These are phyloP conservation scores for Martensiomyces pterosporus DNA, from an alignment of 192 early-diverging fungal species.

Conservation along the genomic window DNA sequence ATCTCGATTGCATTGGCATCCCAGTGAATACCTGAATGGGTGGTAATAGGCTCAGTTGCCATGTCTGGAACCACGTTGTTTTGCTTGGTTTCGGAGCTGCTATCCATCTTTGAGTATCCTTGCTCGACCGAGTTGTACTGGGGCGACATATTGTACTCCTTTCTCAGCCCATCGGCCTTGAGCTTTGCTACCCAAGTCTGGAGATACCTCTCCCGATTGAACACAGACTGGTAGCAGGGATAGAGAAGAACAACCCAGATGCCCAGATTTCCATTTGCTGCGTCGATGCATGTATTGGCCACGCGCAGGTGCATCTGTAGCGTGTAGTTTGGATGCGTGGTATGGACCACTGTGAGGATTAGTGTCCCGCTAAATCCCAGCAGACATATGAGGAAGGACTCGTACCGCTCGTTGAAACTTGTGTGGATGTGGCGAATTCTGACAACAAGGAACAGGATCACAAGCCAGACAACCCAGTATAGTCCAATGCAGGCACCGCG, in stretches of 20 bases:
- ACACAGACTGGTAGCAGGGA: not conserved
- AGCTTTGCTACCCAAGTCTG: not conserved
- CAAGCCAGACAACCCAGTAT: not conserved
- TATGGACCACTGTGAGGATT: not conserved
- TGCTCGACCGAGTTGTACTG: not conserved
- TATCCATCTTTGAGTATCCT: not conserved
- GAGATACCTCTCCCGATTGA: not conserved
- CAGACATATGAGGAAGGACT: not conserved
- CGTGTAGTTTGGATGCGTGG: not conserved
- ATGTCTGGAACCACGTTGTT: too few species aligned
- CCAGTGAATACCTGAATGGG: too few species aligned
- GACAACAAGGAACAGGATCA: not conserved
- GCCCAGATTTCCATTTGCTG: not conserved
- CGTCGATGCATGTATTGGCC: not conserved
- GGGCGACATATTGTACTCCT: not conserved
- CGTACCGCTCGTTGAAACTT: not conserved
- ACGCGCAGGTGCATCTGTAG: not conserved
- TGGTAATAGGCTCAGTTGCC: too few species aligned
- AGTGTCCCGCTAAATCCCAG: not conserved
- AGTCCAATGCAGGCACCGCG: not conserved
- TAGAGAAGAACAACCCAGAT: not conserved
- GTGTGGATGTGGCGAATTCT: not conserved
- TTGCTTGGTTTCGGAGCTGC: too few species aligned
- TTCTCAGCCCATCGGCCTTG: not conserved
- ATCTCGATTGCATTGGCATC: too few species aligned